A percentile compares a stretch with the other conserved stretches of the same genome.
phyloP scores from a whole-genome alignment of 1,139 yeast genomes.

The Blastobotrys malaysiensis region DNA sequence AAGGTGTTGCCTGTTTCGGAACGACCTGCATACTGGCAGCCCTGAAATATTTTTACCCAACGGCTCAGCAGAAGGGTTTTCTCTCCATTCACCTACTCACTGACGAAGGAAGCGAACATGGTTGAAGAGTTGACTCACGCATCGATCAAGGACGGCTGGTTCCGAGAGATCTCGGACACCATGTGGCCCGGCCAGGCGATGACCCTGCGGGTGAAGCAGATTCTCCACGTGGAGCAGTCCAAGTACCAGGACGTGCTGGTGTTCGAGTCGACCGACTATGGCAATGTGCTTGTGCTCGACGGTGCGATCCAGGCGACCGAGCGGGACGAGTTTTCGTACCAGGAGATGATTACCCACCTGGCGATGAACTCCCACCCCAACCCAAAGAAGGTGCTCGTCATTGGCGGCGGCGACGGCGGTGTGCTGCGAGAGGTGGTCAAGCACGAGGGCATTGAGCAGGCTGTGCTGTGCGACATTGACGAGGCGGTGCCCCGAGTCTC shows the following conservation, averaged over 20 bases:
- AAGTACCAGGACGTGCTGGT: conserved; percentile 79
- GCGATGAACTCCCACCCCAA: conserved; percentile 70
- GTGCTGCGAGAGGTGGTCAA: conserved; percentile 80
- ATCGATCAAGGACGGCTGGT: conserved; percentile 67
- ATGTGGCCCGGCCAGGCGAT: conserved; percentile 97
- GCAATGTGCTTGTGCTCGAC: conserved; percentile 79
- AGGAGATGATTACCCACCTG: conserved; percentile 79
- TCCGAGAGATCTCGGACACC: conserved; percentile 78
- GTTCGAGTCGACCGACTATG: conserved; percentile 68
- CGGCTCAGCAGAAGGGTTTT: neutral
- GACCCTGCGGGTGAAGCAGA: conserved; percentile 71
- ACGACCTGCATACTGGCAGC: neutral
- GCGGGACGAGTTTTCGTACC: conserved; percentile 82
- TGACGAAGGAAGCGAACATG: conserved; percentile 17
- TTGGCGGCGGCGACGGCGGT: conserved; percentile 96
- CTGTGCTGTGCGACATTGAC: conserved; percentile 87
- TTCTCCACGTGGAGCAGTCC: conserved; percentile 68
- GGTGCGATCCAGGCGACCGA: conserved; percentile 88
- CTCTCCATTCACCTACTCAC: neutral
- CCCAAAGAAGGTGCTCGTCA: conserved; percentile 73
- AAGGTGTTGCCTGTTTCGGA: neutral
- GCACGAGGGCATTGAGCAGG: conserved; percentile 61
- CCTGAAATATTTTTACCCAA: neutral
- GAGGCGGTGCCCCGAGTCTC: conserved; percentile 75
- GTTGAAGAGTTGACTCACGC: conserved; percentile 32